Conservation (phyloP, 305 asterid species). For the Fraxinus angustifolia region DNA sequence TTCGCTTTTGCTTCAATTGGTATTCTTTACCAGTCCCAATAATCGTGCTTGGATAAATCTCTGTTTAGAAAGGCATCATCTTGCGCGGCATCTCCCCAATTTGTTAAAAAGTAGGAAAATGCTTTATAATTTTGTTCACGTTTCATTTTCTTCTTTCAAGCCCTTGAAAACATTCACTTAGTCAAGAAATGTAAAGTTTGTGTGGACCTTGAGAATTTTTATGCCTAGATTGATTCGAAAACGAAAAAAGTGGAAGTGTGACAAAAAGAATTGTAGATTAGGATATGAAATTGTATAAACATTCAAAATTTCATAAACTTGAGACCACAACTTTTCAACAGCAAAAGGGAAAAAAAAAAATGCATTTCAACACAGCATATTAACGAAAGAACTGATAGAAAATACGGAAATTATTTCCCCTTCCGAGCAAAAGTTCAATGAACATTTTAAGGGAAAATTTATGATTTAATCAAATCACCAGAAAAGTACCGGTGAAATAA, state of each 20-base stretch:
- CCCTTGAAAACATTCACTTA: background rate
- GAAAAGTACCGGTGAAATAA: background rate
- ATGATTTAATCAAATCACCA: background rate
- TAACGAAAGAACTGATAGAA: background rate
- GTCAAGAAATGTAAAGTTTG: too few relatives aligned
- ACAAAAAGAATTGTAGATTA: background rate
- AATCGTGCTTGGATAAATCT: background rate
- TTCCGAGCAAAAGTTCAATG: background rate
- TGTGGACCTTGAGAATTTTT: background rate
- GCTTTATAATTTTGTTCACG: background rate
- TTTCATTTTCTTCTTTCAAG: background rate
- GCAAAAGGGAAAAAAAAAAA: background rate
- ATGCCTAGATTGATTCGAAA: background rate
- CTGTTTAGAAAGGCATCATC: background rate
- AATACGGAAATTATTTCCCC: background rate
- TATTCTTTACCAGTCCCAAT: background rate
- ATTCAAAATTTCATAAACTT: background rate
- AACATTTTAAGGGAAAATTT: background rate
- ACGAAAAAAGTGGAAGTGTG: background rate
- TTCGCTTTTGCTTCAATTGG: background rate
- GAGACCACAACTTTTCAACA: background rate
- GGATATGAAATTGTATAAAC: background rate
- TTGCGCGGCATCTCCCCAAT: background rate
- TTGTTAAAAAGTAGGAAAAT: background rate
- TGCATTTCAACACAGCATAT: background rate